Evolutionary conservation across 305 asterid species (phyloP).

Genomic region (Plantago coronopus): DNA sequence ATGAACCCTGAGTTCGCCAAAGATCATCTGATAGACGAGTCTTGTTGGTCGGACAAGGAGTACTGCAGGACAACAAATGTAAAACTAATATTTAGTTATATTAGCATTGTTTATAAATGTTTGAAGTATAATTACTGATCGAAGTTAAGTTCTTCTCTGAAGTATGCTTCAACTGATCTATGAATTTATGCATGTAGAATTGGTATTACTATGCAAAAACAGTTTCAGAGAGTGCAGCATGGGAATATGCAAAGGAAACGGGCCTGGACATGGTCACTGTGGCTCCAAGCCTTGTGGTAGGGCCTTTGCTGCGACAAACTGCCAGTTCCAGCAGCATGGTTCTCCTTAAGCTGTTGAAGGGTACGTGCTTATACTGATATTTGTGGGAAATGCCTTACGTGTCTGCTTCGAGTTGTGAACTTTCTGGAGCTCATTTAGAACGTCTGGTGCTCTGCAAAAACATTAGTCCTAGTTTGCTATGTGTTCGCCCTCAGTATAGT

Average conservation of each 20-base stretch:
- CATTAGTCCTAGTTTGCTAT: neutral
- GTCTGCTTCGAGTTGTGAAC: neutral
- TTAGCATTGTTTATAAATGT: neutral
- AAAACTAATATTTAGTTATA: neutral
- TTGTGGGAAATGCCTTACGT: too few relatives aligned
- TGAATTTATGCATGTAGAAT: constrained; percentile 39
- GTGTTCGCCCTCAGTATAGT: neutral
- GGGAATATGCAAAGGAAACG: constrained; percentile 46
- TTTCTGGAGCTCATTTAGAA: neutral
- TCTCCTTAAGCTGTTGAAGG: constrained; percentile 59
- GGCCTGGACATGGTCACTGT: constrained; percentile 54
- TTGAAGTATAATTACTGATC: neutral
- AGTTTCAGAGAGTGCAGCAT: constrained; percentile 60
- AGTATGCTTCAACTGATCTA: neutral
- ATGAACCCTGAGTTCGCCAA: constrained; percentile 60
- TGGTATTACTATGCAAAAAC: constrained; percentile 75
- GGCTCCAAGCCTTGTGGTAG: constrained; percentile 50
- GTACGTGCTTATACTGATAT: constrained; percentile 23
- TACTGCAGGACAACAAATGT: constrained; percentile 66
- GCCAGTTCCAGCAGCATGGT: constrained; percentile 52
- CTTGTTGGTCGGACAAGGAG: constrained; percentile 74
- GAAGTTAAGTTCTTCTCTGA: neutral
- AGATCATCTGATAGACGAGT: constrained; percentile 50
- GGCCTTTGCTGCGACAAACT: constrained; percentile 63
- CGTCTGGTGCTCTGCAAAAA: neutral